Evolutionary conservation across 2,329 filamentous ascomycete genomes (phyloP).

Genomic region (Alternaria sp.): DNA sequence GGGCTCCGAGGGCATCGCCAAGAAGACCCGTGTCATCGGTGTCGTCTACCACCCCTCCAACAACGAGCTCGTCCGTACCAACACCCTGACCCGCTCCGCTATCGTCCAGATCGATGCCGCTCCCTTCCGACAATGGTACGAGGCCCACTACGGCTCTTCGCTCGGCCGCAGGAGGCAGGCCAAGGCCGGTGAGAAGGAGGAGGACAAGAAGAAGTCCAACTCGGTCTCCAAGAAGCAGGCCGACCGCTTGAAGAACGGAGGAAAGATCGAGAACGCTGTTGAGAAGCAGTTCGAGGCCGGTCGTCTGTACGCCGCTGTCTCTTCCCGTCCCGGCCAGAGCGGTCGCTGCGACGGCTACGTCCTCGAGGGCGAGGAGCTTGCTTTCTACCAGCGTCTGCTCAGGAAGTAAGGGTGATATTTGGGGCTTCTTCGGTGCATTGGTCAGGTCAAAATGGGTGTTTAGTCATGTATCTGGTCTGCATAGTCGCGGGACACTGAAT

Average conservation of each 20-base stretch:
- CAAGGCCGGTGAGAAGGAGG: conserved; percentile 71
- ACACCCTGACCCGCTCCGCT: conserved; percentile 99
- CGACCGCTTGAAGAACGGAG: conserved; percentile 76
- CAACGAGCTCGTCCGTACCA: conserved; percentile 99
- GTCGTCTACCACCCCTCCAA: conserved; percentile 99
- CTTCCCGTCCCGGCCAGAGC: conserved; percentile 94
- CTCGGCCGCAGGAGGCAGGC: conserved; percentile 91
- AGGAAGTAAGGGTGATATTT: conserved; percentile 77
- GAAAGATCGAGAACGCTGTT: conserved; percentile 91
- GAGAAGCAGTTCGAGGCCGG: conserved; percentile 99
- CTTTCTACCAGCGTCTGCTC: conserved; percentile 99
- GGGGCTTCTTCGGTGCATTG: conserved; percentile 49
- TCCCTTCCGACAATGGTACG: conserved; percentile 99
- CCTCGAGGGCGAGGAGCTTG: conserved; percentile 98
- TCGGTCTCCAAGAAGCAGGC: conserved; percentile 96
- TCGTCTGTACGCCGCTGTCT: conserved; percentile 92
- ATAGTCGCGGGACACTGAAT: conserved; percentile 47
- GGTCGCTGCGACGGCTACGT: conserved; percentile 97
- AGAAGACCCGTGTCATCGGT: conserved; percentile 98
- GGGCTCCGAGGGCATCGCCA: conserved; percentile 96
- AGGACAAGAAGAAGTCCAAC: conserved; percentile 98
- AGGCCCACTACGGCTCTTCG: conserved; percentile 95
- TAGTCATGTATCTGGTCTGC: conserved; percentile 51
- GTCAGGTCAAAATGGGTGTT: conserved; percentile 51
- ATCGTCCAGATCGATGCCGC: conserved; percentile 98